phyloP scores from a whole-genome alignment of 305 asterid species.

The Solanum chacoense region DNA sequence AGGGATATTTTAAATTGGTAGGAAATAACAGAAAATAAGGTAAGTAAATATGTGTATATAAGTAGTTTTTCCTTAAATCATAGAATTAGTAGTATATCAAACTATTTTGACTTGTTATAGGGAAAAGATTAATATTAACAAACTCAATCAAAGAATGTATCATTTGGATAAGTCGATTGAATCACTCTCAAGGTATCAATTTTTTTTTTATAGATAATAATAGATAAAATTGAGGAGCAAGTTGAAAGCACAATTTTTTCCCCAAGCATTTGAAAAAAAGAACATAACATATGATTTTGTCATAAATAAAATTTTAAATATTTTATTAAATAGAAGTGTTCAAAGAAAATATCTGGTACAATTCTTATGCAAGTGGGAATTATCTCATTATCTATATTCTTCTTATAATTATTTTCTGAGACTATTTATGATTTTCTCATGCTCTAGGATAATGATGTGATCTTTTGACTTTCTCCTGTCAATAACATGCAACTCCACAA shows the following conservation, averaged over 20 bases:
- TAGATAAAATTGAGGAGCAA: not conserved
- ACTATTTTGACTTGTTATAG: not conserved
- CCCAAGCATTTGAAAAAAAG: not conserved
- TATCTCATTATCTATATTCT: not conserved
- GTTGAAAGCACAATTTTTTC: not conserved
- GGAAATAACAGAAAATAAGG: too few relatives aligned
- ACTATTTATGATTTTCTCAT: not conserved
- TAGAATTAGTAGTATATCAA: not conserved
- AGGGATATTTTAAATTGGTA: too few relatives aligned
- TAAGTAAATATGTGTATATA: too few relatives aligned
- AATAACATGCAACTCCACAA: not conserved
- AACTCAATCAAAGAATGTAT: not conserved
- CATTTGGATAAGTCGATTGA: not conserved
- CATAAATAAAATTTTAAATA: not conserved
- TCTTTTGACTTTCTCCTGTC: not conserved
- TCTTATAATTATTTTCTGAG: not conserved
- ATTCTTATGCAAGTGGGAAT: not conserved
- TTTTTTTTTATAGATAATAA: not conserved
- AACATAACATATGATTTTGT: not conserved
- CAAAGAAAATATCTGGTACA: not conserved
- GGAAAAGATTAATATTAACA: not conserved
- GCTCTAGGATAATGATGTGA: not conserved
- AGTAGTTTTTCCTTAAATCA: not conserved
- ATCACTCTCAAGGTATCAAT: not conserved
- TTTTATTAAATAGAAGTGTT: not conserved